phyloP scores from a whole-genome alignment of 495 filamentous ascomycete species.

The Usnea hakonensis region DNA sequence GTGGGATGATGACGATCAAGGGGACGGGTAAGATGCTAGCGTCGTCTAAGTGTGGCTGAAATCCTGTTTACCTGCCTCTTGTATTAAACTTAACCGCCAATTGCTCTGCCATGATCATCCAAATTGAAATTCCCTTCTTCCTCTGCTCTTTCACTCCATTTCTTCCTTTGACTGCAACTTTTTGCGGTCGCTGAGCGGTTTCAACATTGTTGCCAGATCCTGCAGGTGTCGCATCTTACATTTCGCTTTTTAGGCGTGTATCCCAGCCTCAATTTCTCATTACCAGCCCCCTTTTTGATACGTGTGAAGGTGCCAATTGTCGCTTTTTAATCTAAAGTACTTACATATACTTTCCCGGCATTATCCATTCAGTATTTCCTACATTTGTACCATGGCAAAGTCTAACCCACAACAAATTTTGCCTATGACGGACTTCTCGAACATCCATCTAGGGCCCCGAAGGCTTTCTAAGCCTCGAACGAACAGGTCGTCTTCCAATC shows the following conservation, averaged over 20 bases:
- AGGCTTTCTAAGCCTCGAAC: conserved; percentile 12
- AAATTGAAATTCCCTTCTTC: neutral
- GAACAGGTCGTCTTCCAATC: conserved; percentile 23
- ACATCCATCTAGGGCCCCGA: conserved; percentile 5
- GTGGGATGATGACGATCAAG: neutral
- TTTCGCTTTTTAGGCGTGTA: too few species aligned
- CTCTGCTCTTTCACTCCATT: neutral
- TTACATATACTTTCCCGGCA: neutral
- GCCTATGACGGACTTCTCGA: neutral
- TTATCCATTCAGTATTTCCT: neutral
- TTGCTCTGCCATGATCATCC: too few species aligned
- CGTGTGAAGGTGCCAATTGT: neutral
- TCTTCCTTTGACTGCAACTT: neutral
- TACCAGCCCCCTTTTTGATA: neutral
- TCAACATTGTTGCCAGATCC: neutral
- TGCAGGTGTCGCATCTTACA: too few species aligned
- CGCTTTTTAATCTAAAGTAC: neutral
- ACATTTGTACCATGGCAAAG: neutral
- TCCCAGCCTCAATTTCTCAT: neutral
- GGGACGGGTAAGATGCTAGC: neutral
- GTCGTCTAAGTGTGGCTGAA: too few species aligned
- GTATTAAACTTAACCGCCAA: neutral
- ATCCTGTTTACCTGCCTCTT: neutral
- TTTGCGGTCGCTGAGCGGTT: neutral
- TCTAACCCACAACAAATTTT: neutral